Conservation (phyloP, 371 early-diverging fungal genomes). For the Coemansia sp. region DNA sequence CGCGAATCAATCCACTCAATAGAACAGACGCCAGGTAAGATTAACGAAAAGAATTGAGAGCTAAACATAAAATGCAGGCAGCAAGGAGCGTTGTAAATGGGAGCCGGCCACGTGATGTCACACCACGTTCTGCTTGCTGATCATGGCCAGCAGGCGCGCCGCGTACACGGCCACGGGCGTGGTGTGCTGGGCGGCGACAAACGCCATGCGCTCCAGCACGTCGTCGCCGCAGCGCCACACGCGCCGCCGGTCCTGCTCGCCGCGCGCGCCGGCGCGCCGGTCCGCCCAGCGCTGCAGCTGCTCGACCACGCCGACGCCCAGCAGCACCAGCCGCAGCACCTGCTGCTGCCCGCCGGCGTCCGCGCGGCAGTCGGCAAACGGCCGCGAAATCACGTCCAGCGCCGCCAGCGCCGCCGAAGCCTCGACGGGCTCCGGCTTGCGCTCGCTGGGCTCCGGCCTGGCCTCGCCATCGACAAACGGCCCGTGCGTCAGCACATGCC, state of each 20-base stretch:
- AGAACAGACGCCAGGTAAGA: background rate
- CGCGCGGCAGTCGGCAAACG: background rate
- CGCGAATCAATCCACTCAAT: background rate
- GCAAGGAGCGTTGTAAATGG: background rate
- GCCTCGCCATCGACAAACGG: constrained; percentile 18
- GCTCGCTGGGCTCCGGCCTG: background rate
- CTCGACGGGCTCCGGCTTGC: constrained; percentile 1
- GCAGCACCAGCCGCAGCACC: constrained; percentile 29
- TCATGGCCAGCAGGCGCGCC: constrained; percentile 22
- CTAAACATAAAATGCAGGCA: no score
- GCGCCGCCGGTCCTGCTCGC: constrained; percentile 22
- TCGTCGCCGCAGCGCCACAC: constrained; percentile 39
- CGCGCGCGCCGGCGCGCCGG: constrained; percentile 23
- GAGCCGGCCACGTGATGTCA: background rate
- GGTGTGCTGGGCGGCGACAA: constrained; percentile 22
- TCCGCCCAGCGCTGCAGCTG: constrained; percentile 48
- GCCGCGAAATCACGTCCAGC: constrained; percentile 15
- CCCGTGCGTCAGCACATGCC: constrained; percentile 36
- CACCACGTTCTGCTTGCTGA: constrained; percentile 10
- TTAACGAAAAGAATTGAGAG: no score
- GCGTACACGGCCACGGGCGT: constrained; percentile 18
- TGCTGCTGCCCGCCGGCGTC: constrained; percentile 15
- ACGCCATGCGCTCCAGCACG: constrained; percentile 39
- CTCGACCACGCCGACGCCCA: constrained; percentile 43
- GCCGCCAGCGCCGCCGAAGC: background rate